A percentile compares a stretch with the other conserved stretches of the same genome.
phyloP scores from a whole-genome alignment of 768 basidiomycete species.

The Phlegmacium glaucopus region DNA sequence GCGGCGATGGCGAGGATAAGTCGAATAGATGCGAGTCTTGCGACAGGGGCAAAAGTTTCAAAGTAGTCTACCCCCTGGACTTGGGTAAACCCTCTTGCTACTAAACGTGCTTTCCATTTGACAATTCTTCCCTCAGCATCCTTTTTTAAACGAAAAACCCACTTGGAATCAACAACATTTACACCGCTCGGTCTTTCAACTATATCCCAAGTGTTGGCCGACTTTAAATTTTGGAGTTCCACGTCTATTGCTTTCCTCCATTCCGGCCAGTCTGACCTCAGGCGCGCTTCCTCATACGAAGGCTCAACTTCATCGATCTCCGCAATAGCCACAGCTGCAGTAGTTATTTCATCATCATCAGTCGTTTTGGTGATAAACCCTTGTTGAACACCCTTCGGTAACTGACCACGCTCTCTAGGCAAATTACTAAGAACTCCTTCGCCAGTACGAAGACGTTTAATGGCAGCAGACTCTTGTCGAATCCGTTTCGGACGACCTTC shows the following conservation, averaged over 20 bases:
- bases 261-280: neutral
- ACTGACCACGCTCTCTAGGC: no score
- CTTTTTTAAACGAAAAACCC: conserved; percentile 4
- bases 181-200: neutral
- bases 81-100: conserved; percentile 7
- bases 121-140: neutral
- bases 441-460: no score
- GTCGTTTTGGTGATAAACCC: no score
- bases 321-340: no score
- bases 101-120: conserved; percentile 2
- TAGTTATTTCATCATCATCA: no score
- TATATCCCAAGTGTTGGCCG: neutral
- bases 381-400: no score
- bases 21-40: neutral
- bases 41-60: conserved; percentile 6
- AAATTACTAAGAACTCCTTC: no score
- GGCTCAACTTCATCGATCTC: no score
- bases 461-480: no score
- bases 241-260: neutral
- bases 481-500: no score
- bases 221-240: conserved; percentile 1
- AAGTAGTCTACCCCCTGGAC: conserved; percentile 5
- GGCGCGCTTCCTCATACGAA: conserved; percentile 4
- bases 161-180: conserved; percentile 1
- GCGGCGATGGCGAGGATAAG: conserved; percentile 3